Evolutionary conservation across 2,329 filamentous ascomycete species (phyloP), one percentile per base, ranked within the genome.

Genomic region (Ophiostoma sp.): DNA sequence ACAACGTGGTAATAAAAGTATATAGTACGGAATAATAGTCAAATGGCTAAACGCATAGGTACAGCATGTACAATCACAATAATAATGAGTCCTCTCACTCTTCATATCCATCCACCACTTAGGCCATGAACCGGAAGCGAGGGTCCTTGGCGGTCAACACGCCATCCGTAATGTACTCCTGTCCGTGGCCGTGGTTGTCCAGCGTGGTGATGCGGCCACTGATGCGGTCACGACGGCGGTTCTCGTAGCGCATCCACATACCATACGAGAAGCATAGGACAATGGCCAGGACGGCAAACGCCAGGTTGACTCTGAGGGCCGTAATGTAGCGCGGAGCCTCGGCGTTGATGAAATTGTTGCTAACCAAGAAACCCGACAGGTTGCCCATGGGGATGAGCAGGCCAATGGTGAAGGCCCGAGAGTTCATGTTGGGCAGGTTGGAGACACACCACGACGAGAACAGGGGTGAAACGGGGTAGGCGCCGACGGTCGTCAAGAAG

Each of bases 341-440:
- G 42, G 74, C 55, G 1, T 72, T 73, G 31, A 75, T 76, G 63
- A 77, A 78, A 42, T 71, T 76, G 69, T 42, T 73, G 25, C 42
- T 73, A 59, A 72, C 69, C 22, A 75, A 11, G 50, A 77, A 74
- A 70, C 77, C 74, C 17, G 76, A 76, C n/a, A 77, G 42, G 57
- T 78, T 78, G 25, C 76, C 77, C 28, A 78, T 71, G 17, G 75
- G 75, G 22, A 76, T 76, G 48, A 75, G 74, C 6, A 78, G 42
- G 2, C 75, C 75, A 22, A 75, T 77, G 2, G 71, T 74, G n/a
- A 76, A 75, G 3, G 75, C 75, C 7, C 77, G 76, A 33, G 75
- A 75, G n/a, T 74, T 75, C 74, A 78, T 77, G 72, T 75, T 71
- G 17, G 72, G 71, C 8, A 75, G 77, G 74, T 78, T 78, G 70